A percentile compares a stretch with the other conserved stretches of the same genome.
Evolutionary conservation across 805 yeast species (phyloP).

Genomic region (Yueomyces sp.): DNA sequence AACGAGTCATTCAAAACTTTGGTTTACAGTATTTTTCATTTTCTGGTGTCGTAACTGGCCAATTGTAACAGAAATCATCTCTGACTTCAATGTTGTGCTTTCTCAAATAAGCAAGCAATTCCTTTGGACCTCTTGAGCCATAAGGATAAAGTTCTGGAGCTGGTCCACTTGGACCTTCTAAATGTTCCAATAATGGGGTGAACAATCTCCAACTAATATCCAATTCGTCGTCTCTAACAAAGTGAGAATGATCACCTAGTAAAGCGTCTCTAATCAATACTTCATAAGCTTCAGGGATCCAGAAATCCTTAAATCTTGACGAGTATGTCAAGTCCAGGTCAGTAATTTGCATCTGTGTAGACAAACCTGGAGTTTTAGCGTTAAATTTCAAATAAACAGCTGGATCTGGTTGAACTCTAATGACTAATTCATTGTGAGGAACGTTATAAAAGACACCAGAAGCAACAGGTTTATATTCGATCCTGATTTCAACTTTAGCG

Average conservation of each 20-base stretch:
- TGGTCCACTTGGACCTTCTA: slow-evolving; percentile 64
- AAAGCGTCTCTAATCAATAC: slow-evolving; percentile 83
- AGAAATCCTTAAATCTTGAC: slow-evolving; percentile 68
- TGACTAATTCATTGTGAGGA: slow-evolving; percentile 84
- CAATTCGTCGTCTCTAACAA: slow-evolving; percentile 94
- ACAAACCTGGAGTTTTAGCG: slow-evolving; percentile 85
- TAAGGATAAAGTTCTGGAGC: slow-evolving; percentile 60
- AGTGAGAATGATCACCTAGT: slow-evolving; percentile 90
- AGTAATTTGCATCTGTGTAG: slow-evolving; percentile 69
- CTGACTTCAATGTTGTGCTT: slow-evolving; percentile 59
- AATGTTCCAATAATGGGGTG: slow-evolving; percentile 74
- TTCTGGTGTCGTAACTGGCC: slow-evolving; percentile 68
- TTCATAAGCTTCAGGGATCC: slow-evolving; percentile 98
- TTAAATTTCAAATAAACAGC: slow-evolving; percentile 89
- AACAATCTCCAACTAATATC: slow-evolving; percentile 87
- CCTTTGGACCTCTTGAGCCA: slow-evolving; percentile 82
- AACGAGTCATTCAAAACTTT: too few species aligned
- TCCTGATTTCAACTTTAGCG: slow-evolving; percentile 87
- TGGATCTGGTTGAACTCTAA: slow-evolving; percentile 89
- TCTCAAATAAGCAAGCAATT: slow-evolving; percentile 44
- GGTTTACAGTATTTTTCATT: background rate
- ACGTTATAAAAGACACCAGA: slow-evolving; percentile 70
- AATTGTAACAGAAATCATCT: slow-evolving; percentile 57
- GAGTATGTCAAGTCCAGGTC: slow-evolving; percentile 84
- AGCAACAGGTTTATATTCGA: slow-evolving; percentile 82